phyloP scores from a whole-genome alignment of 2,329 filamentous ascomycete genomes.

The Aspergillus hiratsukae region DNA sequence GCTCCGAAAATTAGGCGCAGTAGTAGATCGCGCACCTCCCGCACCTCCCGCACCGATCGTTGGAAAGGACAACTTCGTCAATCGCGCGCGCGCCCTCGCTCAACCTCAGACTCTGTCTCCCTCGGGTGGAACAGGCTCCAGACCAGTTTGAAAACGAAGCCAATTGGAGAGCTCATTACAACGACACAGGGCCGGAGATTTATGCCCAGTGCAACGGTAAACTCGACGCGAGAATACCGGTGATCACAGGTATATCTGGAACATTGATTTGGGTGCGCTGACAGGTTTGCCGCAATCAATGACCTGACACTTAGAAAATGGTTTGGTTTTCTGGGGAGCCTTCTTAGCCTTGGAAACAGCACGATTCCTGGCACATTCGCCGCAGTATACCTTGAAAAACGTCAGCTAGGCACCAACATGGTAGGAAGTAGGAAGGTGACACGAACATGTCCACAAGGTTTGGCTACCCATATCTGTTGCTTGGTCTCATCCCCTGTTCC shows the following conservation, averaged over 20 bases:
- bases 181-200: slow-evolving; percentile 85
- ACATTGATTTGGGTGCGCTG: slow-evolving; percentile 38
- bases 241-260: slow-evolving; percentile 45
- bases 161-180: slow-evolving; percentile 81
- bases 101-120: slow-evolving; percentile 59
- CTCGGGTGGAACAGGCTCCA: slow-evolving; percentile 71
- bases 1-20: slow-evolving; percentile 81
- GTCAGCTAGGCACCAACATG: slow-evolving; percentile 4
- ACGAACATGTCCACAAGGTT: slow-evolving; percentile 85
- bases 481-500: slow-evolving; percentile 67
- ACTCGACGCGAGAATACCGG: slow-evolving; percentile 58
- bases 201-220: slow-evolving; percentile 67
- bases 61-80: slow-evolving; percentile 91
- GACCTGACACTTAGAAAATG: slow-evolving; percentile 43
- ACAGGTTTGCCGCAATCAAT: slow-evolving; percentile 39
- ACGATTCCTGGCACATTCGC: slow-evolving; percentile 42
- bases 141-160: slow-evolving; percentile 92
- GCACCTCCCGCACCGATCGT: slow-evolving; percentile 89
- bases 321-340: slow-evolving; percentile 28
- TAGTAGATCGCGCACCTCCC: slow-evolving; percentile 88
- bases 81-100: slow-evolving; percentile 75
- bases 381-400: slow-evolving; percentile 43
- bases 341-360: slow-evolving; percentile 34
- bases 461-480: slow-evolving; percentile 88
- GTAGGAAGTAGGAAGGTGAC: not conserved